A percentile compares a stretch with the other conserved stretches of the same genome.
These are phyloP conservation scores for Sideroxylon spinosum DNA, from an alignment of 179 eudicot species.

Conservation along the genomic window DNA sequence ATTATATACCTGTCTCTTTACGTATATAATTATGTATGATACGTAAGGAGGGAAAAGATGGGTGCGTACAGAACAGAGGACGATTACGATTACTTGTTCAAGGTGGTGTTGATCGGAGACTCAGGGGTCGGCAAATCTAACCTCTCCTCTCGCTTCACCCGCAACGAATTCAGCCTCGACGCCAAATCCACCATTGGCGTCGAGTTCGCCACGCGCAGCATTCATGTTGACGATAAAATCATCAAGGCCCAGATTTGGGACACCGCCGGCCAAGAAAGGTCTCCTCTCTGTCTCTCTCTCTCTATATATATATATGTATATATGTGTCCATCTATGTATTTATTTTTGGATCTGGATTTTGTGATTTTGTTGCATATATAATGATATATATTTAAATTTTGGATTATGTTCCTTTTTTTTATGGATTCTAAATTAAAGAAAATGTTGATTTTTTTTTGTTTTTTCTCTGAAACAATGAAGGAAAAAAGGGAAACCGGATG, in stretches of 20 bases:
- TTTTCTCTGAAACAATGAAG: too few species aligned
- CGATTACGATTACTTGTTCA: conserved; percentile 84
- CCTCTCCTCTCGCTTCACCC: conserved; percentile 69
- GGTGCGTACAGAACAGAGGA: conserved; percentile 71
- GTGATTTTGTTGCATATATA: neutral
- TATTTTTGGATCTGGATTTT: neutral
- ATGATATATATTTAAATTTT: neutral
- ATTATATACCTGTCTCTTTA: neutral
- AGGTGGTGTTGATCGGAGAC: conserved; percentile 80
- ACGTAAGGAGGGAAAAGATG: conserved; percentile 22
- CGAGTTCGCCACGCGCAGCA: conserved; percentile 80
- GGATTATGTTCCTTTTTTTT: too few species aligned
- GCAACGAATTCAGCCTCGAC: conserved; percentile 76
- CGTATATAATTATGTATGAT: too few species aligned
- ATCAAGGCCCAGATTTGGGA: conserved; percentile 96
- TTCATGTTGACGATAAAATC: conserved; percentile 68
- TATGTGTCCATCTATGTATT: neutral
- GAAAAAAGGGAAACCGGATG: too few species aligned
- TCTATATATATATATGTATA: neutral
- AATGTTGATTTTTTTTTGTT: neutral
- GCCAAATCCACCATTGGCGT: conserved; percentile 90
- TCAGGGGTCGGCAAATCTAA: conserved; percentile 89
- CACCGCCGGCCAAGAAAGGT: conserved; percentile 95
- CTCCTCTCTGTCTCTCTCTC: neutral
- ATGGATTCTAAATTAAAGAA: too few species aligned